phyloP scores from a whole-genome alignment of 78 protist genomes.

The Pelomyxa schiedti region DNA sequence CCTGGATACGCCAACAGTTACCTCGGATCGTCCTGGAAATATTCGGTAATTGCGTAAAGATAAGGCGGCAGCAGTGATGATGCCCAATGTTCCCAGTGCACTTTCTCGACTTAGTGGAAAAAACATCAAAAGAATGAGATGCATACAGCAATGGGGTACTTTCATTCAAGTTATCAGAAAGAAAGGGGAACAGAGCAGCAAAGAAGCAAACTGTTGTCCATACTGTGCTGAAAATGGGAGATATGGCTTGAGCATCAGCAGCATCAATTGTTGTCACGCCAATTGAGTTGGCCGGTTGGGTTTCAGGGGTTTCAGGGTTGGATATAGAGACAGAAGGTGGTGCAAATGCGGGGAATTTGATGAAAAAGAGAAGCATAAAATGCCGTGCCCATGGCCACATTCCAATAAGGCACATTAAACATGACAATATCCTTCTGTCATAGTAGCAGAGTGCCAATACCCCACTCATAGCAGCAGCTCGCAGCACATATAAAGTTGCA shows the following conservation, averaged over 20 bases:
- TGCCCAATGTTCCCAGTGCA: too few relatives aligned
- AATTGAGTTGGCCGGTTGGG: too few relatives aligned
- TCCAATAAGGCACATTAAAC: not conserved
- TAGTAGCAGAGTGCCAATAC: not conserved
- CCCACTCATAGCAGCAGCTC: not conserved
- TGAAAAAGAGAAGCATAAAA: too few relatives aligned
- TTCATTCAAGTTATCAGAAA: not conserved
- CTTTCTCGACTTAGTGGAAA: too few relatives aligned
- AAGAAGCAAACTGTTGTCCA: not conserved
- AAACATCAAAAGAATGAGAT: too few relatives aligned
- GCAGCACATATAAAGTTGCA: conserved; percentile 4
- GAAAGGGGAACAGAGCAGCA: not conserved
- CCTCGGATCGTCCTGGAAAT: not conserved
- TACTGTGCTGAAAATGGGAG: not conserved
- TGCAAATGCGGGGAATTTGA: too few relatives aligned
- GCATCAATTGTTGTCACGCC: too few relatives aligned
- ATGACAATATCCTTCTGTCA: not conserved
- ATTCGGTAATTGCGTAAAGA: too few relatives aligned
- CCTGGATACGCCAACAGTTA: not conserved
- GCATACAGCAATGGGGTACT: not conserved
- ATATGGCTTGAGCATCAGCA: too few relatives aligned
- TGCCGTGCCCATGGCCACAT: not conserved
- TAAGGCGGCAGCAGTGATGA: too few relatives aligned
- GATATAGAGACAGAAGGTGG: too few relatives aligned
- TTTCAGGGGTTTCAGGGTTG: too few relatives aligned